Percentiles rank a stretch among this genome's conserved stretches.
phyloP scores from a whole-genome alignment of 2,329 filamentous ascomycete genomes.

The Thermothelomyces thermophilus region DNA sequence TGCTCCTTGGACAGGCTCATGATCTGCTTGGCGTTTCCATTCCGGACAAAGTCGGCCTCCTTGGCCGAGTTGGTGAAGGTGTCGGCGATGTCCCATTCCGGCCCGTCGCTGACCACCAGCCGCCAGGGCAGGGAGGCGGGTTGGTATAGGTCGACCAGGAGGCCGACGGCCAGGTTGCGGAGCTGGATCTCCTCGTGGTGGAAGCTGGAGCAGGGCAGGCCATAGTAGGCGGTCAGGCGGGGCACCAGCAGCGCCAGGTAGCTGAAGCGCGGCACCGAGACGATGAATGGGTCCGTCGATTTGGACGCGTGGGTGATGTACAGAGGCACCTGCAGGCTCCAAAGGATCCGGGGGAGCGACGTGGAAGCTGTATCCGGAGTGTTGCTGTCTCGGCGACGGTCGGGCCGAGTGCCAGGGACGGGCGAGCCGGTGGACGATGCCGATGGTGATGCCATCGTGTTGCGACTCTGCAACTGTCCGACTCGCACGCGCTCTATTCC shows the following conservation, averaged over 20 bases:
- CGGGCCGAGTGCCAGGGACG: not conserved
- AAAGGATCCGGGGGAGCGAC: slow-evolving; percentile 43
- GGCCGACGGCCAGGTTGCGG: slow-evolving; percentile 46
- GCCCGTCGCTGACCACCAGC: slow-evolving; percentile 47
- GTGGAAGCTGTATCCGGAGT: slow-evolving; percentile 5
- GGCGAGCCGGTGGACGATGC: slow-evolving; percentile 1
- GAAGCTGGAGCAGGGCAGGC: slow-evolving; percentile 50
- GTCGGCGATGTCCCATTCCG: slow-evolving; percentile 54
- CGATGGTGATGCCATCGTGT: slow-evolving; percentile 11
- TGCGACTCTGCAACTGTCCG: not conserved
- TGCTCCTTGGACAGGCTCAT: slow-evolving; percentile 83
- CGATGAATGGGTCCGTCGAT: slow-evolving; percentile 43
- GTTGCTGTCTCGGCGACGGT: not conserved
- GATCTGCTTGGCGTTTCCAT: slow-evolving; percentile 81
- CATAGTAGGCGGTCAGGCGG: slow-evolving; percentile 48
- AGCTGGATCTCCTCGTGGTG: slow-evolving; percentile 50
- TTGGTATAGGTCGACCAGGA: slow-evolving; percentile 52
- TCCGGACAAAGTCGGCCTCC: slow-evolving; percentile 79
- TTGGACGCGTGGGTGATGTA: slow-evolving; percentile 46
- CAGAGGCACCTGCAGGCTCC: slow-evolving; percentile 48
- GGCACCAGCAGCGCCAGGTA: slow-evolving; percentile 54
- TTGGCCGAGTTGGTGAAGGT: slow-evolving; percentile 60
- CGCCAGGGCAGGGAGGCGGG: slow-evolving; percentile 46
- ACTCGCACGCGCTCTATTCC: not conserved
- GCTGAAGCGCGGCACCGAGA: slow-evolving; percentile 50